Evolutionary conservation across 345 rosid species (phyloP).

Genomic region (Melaleuca quinquenervia): DNA sequence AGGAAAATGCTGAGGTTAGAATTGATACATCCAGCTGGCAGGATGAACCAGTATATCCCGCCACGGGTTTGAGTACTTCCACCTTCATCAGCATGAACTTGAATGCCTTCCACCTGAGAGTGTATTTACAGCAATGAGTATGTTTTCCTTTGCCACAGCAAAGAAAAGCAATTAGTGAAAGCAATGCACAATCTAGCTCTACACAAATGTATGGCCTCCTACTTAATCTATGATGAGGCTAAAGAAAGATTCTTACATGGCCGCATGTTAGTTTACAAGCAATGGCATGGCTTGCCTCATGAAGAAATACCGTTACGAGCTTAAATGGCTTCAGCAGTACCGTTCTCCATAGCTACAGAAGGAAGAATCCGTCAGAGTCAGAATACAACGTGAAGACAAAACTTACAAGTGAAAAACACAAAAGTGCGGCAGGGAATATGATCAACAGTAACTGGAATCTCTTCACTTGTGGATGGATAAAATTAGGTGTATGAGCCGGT

Average conservation of each 20-base stretch:
- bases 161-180: neutral
- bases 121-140: neutral
- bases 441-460: neutral
- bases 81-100: slow-evolving; percentile 65
- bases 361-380: neutral
- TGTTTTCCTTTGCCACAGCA: neutral
- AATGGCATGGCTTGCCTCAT: slow-evolving; percentile 64
- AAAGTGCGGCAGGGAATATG: neutral
- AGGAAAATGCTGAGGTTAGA: neutral
- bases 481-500: neutral
- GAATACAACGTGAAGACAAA: neutral
- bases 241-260: slow-evolving; percentile 21
- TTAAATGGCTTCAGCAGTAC: slow-evolving; percentile 49
- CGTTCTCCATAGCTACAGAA: slow-evolving; percentile 53
- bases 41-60: slow-evolving; percentile 46
- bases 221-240: neutral
- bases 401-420: neutral
- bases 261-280: slow-evolving; percentile 73
- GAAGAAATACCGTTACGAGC: slow-evolving; percentile 62
- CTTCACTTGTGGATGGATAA: neutral
- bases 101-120: slow-evolving; percentile 56
- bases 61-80: slow-evolving; percentile 58
- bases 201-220: neutral
- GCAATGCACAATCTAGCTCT: neutral
- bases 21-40: slow-evolving; percentile 57